These are phyloP conservation scores for Solanum dulcamara DNA, from an alignment of 257 asterid genomes.

Conservation along the genomic window DNA sequence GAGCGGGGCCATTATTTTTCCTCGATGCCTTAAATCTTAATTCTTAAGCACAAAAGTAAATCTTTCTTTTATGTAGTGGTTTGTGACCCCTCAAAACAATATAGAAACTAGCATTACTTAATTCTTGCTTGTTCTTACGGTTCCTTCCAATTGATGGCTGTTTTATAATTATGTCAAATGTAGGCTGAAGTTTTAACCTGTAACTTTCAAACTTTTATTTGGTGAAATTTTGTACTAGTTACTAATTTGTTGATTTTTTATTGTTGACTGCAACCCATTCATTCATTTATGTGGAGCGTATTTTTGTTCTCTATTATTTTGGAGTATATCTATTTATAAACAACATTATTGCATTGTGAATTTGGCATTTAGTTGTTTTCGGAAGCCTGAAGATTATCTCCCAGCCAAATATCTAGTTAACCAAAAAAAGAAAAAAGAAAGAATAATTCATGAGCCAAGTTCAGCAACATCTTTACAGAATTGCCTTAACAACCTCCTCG, in stretches of 20 bases:
- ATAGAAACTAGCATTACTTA: not conserved
- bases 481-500: not conserved
- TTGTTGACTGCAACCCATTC: not conserved
- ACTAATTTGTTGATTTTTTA: not conserved
- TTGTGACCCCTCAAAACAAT: not conserved
- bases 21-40: not conserved
- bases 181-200: not conserved
- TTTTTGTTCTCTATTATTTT: not conserved
- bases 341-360: not conserved
- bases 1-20: not conserved
- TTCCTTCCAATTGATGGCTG: not conserved
- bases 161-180: not conserved
- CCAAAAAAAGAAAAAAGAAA: not conserved
- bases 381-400: not conserved
- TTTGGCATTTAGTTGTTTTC: not conserved
- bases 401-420: not conserved
- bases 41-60: not conserved
- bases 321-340: not conserved
- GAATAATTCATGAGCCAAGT: not conserved
- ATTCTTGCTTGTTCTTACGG: not conserved
- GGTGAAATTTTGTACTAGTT: not conserved
- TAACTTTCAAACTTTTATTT: not conserved
- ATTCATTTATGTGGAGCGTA: not conserved
- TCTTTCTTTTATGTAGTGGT: not conserved
- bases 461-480: not conserved